Evolutionary conservation across 768 basidiomycete species (phyloP).

Genomic region (Crucibulum laeve): DNA sequence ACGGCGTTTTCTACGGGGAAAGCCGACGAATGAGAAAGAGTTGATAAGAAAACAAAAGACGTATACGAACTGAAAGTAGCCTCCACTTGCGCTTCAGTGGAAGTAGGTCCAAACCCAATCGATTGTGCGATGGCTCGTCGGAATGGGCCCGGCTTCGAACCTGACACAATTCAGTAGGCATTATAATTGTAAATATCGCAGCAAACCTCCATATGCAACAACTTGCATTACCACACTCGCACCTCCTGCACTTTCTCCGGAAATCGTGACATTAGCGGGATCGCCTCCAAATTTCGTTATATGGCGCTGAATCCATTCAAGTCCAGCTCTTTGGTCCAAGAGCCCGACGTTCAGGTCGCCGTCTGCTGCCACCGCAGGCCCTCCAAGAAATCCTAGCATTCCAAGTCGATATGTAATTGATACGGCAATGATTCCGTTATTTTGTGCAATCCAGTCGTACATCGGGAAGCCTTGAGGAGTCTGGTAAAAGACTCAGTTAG

Average conservation of each 20-base stretch:
- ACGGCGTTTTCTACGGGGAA: constrained; percentile 20
- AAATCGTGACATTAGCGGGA: constrained; percentile 27
- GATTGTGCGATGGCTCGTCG: constrained; percentile 36
- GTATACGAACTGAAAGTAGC: constrained; percentile 25
- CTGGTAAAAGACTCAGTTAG: constrained; percentile 11
- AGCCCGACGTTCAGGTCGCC: constrained; percentile 36
- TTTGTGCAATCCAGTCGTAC: constrained; percentile 42
- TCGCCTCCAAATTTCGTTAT: constrained; percentile 30
- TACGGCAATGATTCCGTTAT: constrained; percentile 28
- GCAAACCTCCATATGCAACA: constrained; percentile 35
- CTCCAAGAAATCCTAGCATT: constrained; percentile 25
- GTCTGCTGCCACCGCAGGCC: constrained; percentile 24
- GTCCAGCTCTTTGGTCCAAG: constrained; percentile 33
- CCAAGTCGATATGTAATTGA: constrained; percentile 26
- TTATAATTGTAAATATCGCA: not conserved
- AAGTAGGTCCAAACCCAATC: constrained; percentile 35
- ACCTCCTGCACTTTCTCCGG: constrained; percentile 37
- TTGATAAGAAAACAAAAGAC: not conserved
- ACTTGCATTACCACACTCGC: constrained; percentile 41
- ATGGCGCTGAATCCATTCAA: constrained; percentile 36
- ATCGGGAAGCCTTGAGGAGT: constrained; percentile 43
- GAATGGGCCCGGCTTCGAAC: constrained; percentile 31
- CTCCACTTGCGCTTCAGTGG: constrained; percentile 21
- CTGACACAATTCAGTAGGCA: constrained; percentile 8
- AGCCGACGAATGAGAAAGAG: not conserved